phyloP scores from a whole-genome alignment of 306 rosid genomes.

The Morella rubra region DNA sequence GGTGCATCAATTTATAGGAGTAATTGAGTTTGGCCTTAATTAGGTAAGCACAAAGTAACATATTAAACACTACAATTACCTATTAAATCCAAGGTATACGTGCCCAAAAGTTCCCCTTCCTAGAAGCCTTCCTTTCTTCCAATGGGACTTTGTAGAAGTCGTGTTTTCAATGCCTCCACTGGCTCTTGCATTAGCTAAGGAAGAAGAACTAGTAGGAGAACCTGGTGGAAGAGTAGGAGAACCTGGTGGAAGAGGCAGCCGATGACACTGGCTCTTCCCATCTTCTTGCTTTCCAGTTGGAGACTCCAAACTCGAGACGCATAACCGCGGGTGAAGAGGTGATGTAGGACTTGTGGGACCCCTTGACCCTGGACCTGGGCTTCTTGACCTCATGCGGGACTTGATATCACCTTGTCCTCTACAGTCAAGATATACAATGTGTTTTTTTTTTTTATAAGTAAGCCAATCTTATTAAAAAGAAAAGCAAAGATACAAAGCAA shows the following conservation, averaged over 20 bases:
- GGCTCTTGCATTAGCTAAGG: constrained; percentile 43
- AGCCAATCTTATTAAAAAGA: too few relatives aligned
- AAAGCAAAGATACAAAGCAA: too few relatives aligned
- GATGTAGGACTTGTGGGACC: constrained; percentile 93
- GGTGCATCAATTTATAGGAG: background rate
- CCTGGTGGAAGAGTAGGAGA: constrained; percentile 97
- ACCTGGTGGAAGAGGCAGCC: constrained; percentile 94
- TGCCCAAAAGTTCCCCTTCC: constrained; percentile 98
- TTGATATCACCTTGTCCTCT: constrained; percentile 66
- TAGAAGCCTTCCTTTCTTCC: constrained; percentile 94
- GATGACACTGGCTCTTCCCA: constrained; percentile 71
- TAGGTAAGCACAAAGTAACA: background rate
- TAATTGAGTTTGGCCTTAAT: background rate
- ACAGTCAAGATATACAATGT: constrained; percentile 31
- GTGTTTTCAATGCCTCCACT: constrained; percentile 39
- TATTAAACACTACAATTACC: constrained; percentile 44
- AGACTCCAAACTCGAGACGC: constrained; percentile 59
- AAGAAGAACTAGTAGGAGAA: constrained; percentile 83
- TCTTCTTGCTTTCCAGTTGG: constrained; percentile 75
- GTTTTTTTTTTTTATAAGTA: too few relatives aligned
- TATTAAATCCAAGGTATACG: constrained; percentile 86
- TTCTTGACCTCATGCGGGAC: constrained; percentile 52
- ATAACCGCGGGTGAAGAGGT: constrained; percentile 72
- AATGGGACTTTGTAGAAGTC: constrained; percentile 45
- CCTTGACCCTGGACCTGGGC: constrained; percentile 81